Evolutionary conservation across 805 yeast species (phyloP), one percentile per base, ranked within the genome.

Genomic region (Metschnikowia proteae): DNA sequence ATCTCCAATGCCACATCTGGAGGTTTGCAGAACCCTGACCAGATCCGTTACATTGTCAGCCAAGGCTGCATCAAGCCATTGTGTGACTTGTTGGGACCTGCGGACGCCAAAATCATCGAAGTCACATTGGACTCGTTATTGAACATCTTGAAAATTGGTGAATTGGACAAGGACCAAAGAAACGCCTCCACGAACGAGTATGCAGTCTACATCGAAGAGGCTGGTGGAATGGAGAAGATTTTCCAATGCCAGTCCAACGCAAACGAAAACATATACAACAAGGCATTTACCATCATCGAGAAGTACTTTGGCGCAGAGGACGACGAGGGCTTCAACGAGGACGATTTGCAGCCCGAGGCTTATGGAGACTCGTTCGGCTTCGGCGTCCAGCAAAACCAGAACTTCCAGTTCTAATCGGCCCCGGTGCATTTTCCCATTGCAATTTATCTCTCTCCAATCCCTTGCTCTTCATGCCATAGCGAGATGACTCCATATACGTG

Each of bases 51-150:
- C 70, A 79, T 94, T 57, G 99, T 94, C 32, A 75, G 78, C 56
- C 98, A 94, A 74, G 99, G 97, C 43, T 89, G 97, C 73, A 91
- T 94, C 70, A 92, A 91, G 74, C 98, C 99, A 33, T 78, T 94
- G 63, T 92, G 98, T 74, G 98, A 94, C 66, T 77, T 94, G 63
- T 77, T 94, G 59, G 81, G 84, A 13, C 83, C 88, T 58, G 92
- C 94, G 54, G 99, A 94, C 67, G 81, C 86, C 65, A 88, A 88
- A 68, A 89, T 92, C 54, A 86, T 91, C 56, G 97, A 91, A 67
- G 97, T 94, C 41, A 88, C 98, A 2, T 80, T 94, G 57, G 99
- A 94, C 70, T 96, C 97, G 3, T 78, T 94, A 62, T 96, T 89
- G 66, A 92, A 94, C 67, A 90, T 94, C 56, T 76, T 94, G 61